Conservation (phyloP, 345 rosid genomes). For the Dimocarpus longan region DNA sequence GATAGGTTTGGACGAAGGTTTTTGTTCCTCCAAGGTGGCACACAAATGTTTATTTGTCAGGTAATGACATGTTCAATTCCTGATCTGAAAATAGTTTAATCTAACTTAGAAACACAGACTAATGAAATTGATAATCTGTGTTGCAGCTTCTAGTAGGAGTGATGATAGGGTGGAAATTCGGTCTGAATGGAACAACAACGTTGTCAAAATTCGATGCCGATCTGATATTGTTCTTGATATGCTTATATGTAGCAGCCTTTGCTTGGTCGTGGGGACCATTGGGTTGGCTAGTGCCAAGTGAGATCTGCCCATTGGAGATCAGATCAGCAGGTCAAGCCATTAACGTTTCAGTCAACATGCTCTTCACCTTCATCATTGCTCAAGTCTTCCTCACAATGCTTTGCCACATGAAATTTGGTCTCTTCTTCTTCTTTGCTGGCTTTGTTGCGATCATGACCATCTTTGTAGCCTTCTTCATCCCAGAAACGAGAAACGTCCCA, state of each 20-base stretch:
- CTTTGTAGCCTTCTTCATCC: slow-evolving; percentile 44
- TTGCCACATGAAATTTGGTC: slow-evolving; percentile 53
- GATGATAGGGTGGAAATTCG: slow-evolving; percentile 36
- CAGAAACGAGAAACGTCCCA: slow-evolving; percentile 52
- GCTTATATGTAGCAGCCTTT: slow-evolving; percentile 49
- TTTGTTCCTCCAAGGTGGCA: slow-evolving; percentile 75
- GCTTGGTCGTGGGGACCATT: slow-evolving; percentile 72
- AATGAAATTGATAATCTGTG: too few relatives aligned
- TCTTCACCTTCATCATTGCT: slow-evolving; percentile 55
- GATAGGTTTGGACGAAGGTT: slow-evolving; percentile 68
- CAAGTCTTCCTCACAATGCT: slow-evolving; percentile 59
- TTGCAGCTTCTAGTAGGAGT: slow-evolving; percentile 26
- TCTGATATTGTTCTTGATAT: slow-evolving; percentile 35
- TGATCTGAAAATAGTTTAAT: too few relatives aligned
- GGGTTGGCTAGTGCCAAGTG: slow-evolving; percentile 64
- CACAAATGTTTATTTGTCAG: slow-evolving; percentile 71
- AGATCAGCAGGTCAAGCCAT: slow-evolving; percentile 53
- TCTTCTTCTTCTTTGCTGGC: slow-evolving; percentile 54
- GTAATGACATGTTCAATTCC: slow-evolving; percentile 22
- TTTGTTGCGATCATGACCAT: slow-evolving; percentile 45
- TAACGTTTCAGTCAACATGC: slow-evolving; percentile 55
- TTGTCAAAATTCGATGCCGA: slow-evolving; percentile 28
- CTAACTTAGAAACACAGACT: too few relatives aligned
- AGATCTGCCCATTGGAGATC: slow-evolving; percentile 48
- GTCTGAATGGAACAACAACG: slow-evolving; percentile 27